Percentiles rank a stretch among this genome's conserved stretches.
Evolutionary conservation across 2,329 filamentous ascomycete species (phyloP).

Genomic region (Colletotrichum theobromicola): DNA sequence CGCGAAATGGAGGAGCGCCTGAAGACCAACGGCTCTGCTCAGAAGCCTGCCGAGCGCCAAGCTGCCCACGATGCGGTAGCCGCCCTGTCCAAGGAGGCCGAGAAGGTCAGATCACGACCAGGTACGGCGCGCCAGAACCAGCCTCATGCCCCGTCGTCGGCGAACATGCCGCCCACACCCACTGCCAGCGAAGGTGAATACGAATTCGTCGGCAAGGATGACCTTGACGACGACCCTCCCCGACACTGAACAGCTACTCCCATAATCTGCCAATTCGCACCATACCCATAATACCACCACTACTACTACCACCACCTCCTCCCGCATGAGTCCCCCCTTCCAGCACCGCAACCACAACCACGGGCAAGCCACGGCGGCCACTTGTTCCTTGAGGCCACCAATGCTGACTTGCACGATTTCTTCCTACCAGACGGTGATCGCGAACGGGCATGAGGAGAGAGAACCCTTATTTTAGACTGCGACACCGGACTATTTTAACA

Average conservation of each 20-base stretch:
- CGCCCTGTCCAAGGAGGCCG: conserved; percentile 27
- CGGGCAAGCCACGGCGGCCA: not conserved
- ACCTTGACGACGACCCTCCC: conserved; percentile 24
- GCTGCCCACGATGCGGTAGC: conserved; percentile 29
- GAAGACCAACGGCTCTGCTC: conserved; percentile 36
- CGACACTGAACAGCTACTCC: conserved; percentile 4
- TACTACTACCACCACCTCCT: not conserved
- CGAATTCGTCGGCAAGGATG: conserved; percentile 27
- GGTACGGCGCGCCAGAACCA: conserved; percentile 56
- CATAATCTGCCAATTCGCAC: not conserved
- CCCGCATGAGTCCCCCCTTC: not conserved
- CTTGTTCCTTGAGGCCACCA: not conserved
- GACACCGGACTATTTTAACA: conserved; percentile 5
- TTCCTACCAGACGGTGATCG: conserved; percentile 39
- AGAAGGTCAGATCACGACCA: conserved; percentile 55
- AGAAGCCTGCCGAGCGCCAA: conserved; percentile 22
- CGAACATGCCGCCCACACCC: conserved; percentile 65
- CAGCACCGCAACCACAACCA: not conserved
- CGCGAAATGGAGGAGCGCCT: conserved; percentile 85
- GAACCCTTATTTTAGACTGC: conserved; percentile 4
- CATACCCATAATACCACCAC: conserved; percentile 6
- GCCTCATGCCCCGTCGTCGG: conserved; percentile 56
- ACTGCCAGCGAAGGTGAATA: conserved; percentile 69
- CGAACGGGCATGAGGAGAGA: conserved; percentile 32
- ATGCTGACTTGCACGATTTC: conserved; percentile 24